These are phyloP conservation scores for Penicillium maclennaniae DNA, from an alignment of 495 filamentous ascomycete species.

Conservation along the genomic window DNA sequence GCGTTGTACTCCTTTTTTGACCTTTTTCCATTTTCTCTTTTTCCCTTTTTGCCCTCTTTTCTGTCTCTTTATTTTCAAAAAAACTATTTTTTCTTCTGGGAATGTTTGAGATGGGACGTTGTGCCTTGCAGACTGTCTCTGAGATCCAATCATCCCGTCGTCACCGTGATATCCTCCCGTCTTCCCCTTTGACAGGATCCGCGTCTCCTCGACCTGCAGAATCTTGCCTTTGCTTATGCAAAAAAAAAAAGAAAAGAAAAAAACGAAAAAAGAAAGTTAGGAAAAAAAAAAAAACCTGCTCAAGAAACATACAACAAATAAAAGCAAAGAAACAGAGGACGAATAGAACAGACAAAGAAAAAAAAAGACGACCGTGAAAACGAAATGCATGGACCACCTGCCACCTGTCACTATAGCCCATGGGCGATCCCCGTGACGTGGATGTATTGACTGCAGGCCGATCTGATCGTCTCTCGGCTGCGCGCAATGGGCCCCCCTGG, in stretches of 20 bases:
- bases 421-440: constrained; percentile 19
- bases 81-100: too few species aligned
- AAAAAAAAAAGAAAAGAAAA: not conserved
- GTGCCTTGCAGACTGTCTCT: constrained; percentile 8
- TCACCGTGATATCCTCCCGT: constrained; percentile 1
- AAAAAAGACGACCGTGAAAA: too few species aligned
- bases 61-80: too few species aligned
- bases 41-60: not conserved
- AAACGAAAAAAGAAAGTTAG: not conserved
- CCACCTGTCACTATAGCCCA: constrained; percentile 23
- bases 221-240: not conserved
- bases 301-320: too few species aligned
- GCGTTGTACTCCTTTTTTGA: constrained; percentile 4
- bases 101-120: not conserved
- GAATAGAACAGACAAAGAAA: too few species aligned
- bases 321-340: too few species aligned
- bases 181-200: not conserved
- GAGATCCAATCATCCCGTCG: not conserved
- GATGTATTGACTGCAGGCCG: constrained; percentile 3
- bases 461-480: constrained; percentile 12
- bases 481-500: constrained; percentile 15
- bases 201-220: not conserved
- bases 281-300: not conserved
- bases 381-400: constrained; percentile 26
- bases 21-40: not conserved